A percentile compares a stretch with the other conserved stretches of the same genome.
phyloP scores from a whole-genome alignment of 2,329 filamentous ascomycete genomes.

The Xylaria sp. region DNA sequence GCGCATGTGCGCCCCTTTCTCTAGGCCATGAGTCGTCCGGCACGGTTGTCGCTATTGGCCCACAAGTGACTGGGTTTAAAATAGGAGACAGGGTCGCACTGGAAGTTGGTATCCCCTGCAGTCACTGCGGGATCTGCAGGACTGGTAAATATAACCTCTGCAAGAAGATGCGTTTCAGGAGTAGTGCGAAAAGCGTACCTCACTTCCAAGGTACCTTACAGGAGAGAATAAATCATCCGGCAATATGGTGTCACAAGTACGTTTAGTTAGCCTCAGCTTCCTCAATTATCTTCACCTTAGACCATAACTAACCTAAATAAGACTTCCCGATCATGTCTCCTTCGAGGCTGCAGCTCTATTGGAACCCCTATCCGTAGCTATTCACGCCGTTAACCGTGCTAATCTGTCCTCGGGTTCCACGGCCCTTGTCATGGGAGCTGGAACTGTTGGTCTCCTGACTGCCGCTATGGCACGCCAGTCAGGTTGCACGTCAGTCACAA shows the following conservation, averaged over 20 bases:
- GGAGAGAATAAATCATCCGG: constrained; percentile 71
- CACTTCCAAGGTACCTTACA: constrained; percentile 73
- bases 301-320: constrained; percentile 46
- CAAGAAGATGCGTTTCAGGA: constrained; percentile 70
- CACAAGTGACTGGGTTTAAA: constrained; percentile 62
- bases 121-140: constrained; percentile 55
- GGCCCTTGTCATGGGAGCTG: constrained; percentile 72
- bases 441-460: constrained; percentile 71
- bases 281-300: constrained; percentile 4
- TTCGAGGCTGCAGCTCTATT: constrained; percentile 70
- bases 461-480: constrained; percentile 71
- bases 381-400: constrained; percentile 70
- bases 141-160: constrained; percentile 71
- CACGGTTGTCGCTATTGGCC: constrained; percentile 66
- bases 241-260: constrained; percentile 71
- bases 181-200: constrained; percentile 71
- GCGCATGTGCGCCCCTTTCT: constrained; percentile 72
- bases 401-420: constrained; percentile 63
- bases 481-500: constrained; percentile 68
- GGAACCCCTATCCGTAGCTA: constrained; percentile 70
- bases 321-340: constrained; percentile 68
- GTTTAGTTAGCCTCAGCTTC: constrained; percentile 38
- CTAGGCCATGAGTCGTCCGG: constrained; percentile 73
- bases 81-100: constrained; percentile 66
- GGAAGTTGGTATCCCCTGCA: constrained; percentile 54